A percentile compares a stretch with the other conserved stretches of the same genome.
Evolutionary conservation across 2,329 filamentous ascomycete species (phyloP).

Genomic region (Polychaeton citri): DNA sequence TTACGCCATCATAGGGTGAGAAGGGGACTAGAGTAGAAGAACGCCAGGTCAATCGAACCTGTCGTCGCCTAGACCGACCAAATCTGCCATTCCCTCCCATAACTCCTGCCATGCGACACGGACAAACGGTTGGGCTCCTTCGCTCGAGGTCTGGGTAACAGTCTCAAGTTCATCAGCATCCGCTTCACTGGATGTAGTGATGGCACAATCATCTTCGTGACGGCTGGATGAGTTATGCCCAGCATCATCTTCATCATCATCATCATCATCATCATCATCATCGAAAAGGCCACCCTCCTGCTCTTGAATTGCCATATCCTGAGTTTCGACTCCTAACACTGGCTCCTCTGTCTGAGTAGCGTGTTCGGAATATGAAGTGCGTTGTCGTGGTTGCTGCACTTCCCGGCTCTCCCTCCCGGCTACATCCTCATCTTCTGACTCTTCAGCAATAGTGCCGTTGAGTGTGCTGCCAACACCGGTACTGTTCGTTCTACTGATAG

Average conservation of each 20-base stretch:
- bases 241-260: slow-evolving; percentile 4
- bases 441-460: not conserved
- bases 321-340: not conserved
- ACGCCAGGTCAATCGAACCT: too few relatives aligned
- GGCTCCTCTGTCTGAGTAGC: slow-evolving; percentile 3
- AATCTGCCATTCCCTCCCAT: slow-evolving; percentile 17
- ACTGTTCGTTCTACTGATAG: slow-evolving; percentile 8
- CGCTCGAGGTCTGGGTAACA: not conserved
- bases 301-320: slow-evolving; percentile 4
- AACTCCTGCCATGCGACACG: slow-evolving; percentile 20
- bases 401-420: too few relatives aligned
- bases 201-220: slow-evolving; percentile 13
- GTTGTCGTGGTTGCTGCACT: too few relatives aligned
- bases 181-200: slow-evolving; percentile 9
- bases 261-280: slow-evolving; percentile 1
- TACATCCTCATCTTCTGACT: not conserved
- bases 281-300: slow-evolving; percentile 4
- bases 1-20: too few relatives aligned
- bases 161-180: not conserved
- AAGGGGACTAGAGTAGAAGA: too few relatives aligned
- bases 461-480: not conserved
- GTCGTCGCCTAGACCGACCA: slow-evolving; percentile 19
- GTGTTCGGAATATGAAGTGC: slow-evolving; percentile 6
- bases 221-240: too few relatives aligned
- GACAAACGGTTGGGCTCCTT: not conserved